Evolutionary conservation across 2,329 filamentous ascomycete species (phyloP), one percentile per base, ranked within the genome.

Genomic region (Beauveria australis): DNA sequence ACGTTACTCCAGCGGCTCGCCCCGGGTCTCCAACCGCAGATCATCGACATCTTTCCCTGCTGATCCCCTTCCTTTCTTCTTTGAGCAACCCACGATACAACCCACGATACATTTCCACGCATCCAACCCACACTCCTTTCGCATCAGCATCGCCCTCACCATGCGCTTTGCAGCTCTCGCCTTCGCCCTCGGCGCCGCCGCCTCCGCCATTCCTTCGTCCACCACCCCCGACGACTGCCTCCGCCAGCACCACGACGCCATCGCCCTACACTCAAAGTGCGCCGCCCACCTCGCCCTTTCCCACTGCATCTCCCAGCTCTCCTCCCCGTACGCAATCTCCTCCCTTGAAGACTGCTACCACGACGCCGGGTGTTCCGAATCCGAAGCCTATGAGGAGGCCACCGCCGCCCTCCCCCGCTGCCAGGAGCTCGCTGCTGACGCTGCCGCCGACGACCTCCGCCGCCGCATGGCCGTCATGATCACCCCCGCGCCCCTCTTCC

Each of bases 221-320:
- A 57, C 65, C 66, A 55, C 59, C 14, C 33, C 57, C 18, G 58
- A 63, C 49, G 71, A 74, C 66, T 81, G 79, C 66, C 67, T 82
- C 59, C 68, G 69, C 54, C 63, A 68, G 57, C 70, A 75, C 64
- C 71, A 74, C 63, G 59, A 64, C 26, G 70, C 75, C 54, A 72
- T 82, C 53, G 75, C 77, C 52, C 63, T 61, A 18, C 68, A 70
- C 44, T 72, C 78, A 16, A 71, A 72, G 58, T 82, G 80, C 68
- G 79, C 78, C 52, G 68, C 79, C 66, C 67, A 68, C 61, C 71
- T 69, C 60, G 71, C 74, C 44, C 72, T 82, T 63, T 67, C 70
- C 56, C 62, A 71, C 66, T 83, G 80, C 69, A 71, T 83, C 54
- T 62, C 66, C 10, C 63, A 67, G 40, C 70, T 74, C 33, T 63